Conservation (phyloP, 2,329 filamentous ascomycete genomes). For the Penicillium sp. region DNA sequence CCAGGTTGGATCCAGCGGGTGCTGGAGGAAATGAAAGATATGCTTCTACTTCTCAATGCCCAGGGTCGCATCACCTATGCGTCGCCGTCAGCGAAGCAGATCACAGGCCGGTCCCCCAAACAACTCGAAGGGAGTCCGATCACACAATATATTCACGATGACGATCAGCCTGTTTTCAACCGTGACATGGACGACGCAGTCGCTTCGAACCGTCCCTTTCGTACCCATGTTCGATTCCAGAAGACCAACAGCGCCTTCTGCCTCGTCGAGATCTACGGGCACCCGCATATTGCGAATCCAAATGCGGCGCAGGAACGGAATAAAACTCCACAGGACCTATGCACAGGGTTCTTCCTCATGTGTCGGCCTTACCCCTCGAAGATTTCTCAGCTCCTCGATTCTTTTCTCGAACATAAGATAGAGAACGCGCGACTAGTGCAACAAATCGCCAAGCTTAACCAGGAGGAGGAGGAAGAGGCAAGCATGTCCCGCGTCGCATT, state of each 20-base stretch:
- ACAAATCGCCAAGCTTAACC: conserved; percentile 79
- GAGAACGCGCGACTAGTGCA: conserved; percentile 87
- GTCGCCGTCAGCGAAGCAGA: conserved; percentile 72
- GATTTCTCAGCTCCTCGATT: conserved; percentile 81
- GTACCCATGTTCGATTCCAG: conserved; percentile 82
- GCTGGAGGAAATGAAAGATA: conserved; percentile 84
- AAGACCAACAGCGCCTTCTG: conserved; percentile 72
- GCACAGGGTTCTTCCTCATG: conserved; percentile 92
- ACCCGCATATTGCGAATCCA: conserved; percentile 75
- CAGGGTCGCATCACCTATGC: conserved; percentile 82
- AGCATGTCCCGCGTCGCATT: conserved; percentile 64
- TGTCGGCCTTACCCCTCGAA: conserved; percentile 85
- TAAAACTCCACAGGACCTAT: conserved; percentile 67
- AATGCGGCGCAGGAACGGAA: conserved; percentile 65
- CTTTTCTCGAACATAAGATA: conserved; percentile 94
- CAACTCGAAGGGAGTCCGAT: conserved; percentile 76
- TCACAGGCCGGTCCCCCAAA: conserved; percentile 73
- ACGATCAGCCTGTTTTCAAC: conserved; percentile 80
- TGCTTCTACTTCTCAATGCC: conserved; percentile 82
- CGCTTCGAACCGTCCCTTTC: conserved; percentile 73
- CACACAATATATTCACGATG: conserved; percentile 79
- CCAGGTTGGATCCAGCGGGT: conserved; percentile 85
- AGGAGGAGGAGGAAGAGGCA: conserved; percentile 79
- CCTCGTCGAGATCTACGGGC: conserved; percentile 90
- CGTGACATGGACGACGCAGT: conserved; percentile 89